Base-by-base conservation (phyloP, 768 basidiomycete species). In the Termitomyces sp. region DNA sequence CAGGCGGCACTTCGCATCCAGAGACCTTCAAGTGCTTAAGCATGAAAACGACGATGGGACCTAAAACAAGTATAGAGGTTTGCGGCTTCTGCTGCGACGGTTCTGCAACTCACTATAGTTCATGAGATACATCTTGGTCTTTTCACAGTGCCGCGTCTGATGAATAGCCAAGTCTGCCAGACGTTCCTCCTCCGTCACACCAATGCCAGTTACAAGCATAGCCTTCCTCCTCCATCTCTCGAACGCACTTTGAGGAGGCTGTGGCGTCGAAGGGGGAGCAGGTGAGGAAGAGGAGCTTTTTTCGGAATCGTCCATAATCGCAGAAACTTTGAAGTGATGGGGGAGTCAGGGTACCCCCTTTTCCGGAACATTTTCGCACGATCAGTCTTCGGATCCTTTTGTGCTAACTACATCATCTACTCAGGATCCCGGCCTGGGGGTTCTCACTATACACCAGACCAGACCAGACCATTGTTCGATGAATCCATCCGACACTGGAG, bases 41-140 rank as follows among this genome's bases (percentile, higher is more conserved):
- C 87, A 99, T 92, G 72, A 98, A 97, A 9, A 86, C 81, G 1
- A 98, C 81, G 3, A 84, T 74, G 11, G 94, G 93, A 66, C 93
- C 95, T 97, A 55, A 7, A 17, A 44, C 9, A 3, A 57, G 21
- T 11, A 40, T 34, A 51, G 44, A n/a, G n/a, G n/a, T n/a, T n/a
- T n/a, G n/a, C n/a, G n/a, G n/a, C n/a, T n/a, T n/a, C n/a, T n/a
- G n/a, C n/a, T n/a, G n/a, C n/a, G n/a, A n/a, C 4, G 10, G n/a
- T 14, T 7, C 3, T 1, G 43, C 21, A 14, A 78, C 87, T 59
- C 58, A 90, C 90, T 90, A 65, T 77, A 81, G 54, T 81, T 74
- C 76, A 89, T 79, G 38, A 92, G 68, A 51, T 84, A 81, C 38
- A 71, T 70, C 67, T 89, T 90, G 73, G 78, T 84, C 70, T 82